These are phyloP conservation scores for Naganishia liquefaciens DNA, from an alignment of 1,284 basidiomycete genomes.

Conservation along the genomic window DNA sequence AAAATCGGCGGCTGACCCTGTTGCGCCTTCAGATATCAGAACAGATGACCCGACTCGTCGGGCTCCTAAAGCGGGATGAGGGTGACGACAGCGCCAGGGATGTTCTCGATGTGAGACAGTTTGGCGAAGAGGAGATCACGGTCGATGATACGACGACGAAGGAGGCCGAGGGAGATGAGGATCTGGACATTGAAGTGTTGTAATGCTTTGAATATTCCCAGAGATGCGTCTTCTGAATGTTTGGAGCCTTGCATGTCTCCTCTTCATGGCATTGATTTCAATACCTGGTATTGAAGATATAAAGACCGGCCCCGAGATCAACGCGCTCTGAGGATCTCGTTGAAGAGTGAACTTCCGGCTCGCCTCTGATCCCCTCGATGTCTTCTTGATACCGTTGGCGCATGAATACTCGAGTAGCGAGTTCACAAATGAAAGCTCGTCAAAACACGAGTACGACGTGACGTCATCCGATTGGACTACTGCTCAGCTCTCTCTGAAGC, in stretches of 20 bases:
- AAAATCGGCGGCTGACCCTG: not conserved
- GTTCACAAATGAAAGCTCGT: too few species aligned
- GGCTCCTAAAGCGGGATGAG: constrained; percentile 71
- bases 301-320: too few species aligned
- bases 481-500: too few species aligned
- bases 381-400: not conserved
- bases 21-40: constrained; percentile 60
- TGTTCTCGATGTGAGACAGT: constrained; percentile 59
- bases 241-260: not conserved
- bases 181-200: constrained; percentile 35
- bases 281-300: too few species aligned
- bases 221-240: too few species aligned
- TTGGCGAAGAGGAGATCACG: constrained; percentile 46
- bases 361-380: too few species aligned
- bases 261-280: not conserved
- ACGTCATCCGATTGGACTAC: too few species aligned
- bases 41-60: constrained; percentile 71
- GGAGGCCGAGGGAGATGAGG: constrained; percentile 38
- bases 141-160: constrained; percentile 42
- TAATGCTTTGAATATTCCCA: constrained; percentile 3
- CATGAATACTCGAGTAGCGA: too few species aligned
- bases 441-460: too few species aligned
- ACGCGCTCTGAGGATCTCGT: too few species aligned
- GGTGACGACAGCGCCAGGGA: constrained; percentile 58
- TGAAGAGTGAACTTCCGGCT: not conserved